Conservation (phyloP, 257 asterid species). For the Plantago major region DNA sequence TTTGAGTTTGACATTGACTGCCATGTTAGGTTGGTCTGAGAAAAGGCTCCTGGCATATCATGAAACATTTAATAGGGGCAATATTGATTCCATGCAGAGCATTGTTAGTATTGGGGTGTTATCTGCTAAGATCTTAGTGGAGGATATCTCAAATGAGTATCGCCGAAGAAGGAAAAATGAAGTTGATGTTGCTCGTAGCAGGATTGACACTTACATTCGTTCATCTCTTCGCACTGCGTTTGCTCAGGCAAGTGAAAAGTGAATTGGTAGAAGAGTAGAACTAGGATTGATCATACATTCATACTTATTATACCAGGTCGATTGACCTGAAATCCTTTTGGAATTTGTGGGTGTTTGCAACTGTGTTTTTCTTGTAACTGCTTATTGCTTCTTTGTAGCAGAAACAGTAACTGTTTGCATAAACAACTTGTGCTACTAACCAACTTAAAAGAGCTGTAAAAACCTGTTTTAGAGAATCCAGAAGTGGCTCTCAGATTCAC, state of each 20-base stretch:
- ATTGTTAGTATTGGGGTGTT: constrained; percentile 88
- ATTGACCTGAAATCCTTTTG: too few relatives aligned
- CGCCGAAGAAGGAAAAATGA: constrained; percentile 88
- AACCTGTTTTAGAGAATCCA: too few relatives aligned
- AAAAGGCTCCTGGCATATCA: constrained; percentile 96
- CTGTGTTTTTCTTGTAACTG: background rate
- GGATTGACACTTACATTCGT: constrained; percentile 93
- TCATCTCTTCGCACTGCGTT: constrained; percentile 98
- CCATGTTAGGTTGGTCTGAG: constrained; percentile 98
- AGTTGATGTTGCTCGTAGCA: constrained; percentile 81
- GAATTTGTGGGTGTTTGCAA: background rate
- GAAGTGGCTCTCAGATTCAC: too few relatives aligned
- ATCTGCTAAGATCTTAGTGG: constrained; percentile 85
- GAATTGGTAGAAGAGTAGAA: constrained; percentile 8
- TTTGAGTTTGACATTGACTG: constrained; percentile 82
- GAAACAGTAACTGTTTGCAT: too few relatives aligned
- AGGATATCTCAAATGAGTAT: constrained; percentile 91
- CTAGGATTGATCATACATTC: background rate
- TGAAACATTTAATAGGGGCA: constrained; percentile 72
- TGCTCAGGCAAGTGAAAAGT: constrained; percentile 81
- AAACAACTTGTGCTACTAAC: too few relatives aligned
- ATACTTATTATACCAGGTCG: too few relatives aligned
- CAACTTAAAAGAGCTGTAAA: too few relatives aligned
- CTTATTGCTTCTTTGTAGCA: too few relatives aligned
- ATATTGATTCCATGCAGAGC: constrained; percentile 79